Percentiles rank a stretch among this genome's conserved stretches.
Conservation (phyloP, 2,329 filamentous ascomycete species). For the Cryphonectria radicalis region DNA sequence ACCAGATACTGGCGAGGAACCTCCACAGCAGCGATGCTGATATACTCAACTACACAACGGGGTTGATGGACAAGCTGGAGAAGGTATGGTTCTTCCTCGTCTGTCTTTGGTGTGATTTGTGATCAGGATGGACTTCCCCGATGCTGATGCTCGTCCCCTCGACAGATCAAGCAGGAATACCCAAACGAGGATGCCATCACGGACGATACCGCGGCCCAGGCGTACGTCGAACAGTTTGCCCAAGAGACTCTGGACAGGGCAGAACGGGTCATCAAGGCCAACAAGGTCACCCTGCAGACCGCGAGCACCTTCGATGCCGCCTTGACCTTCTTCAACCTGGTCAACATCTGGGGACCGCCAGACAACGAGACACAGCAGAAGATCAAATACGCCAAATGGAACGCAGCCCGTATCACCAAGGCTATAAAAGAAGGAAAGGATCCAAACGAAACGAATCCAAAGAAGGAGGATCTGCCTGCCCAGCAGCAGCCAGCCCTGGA, state of each 20-base stretch:
- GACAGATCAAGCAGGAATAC: constrained; percentile 71
- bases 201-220: constrained; percentile 85
- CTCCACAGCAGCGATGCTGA: constrained; percentile 81
- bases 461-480: constrained; percentile 55
- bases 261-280: constrained; percentile 78
- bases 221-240: constrained; percentile 93
- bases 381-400: constrained; percentile 96
- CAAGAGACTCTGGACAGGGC: constrained; percentile 85
- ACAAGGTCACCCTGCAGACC: constrained; percentile 89
- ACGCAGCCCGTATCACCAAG: constrained; percentile 86
- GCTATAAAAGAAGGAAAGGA: constrained; percentile 90
- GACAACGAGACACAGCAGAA: constrained; percentile 81
- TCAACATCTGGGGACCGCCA: constrained; percentile 78
- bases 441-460: constrained; percentile 88
- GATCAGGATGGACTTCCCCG: background rate
- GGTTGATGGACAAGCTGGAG: constrained; percentile 90
- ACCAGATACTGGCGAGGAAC: constrained; percentile 82
- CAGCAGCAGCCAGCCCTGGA: constrained; percentile 56
- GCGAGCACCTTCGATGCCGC: constrained; percentile 93
- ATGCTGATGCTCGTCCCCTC: constrained; percentile 20
- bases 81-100: constrained; percentile 50
- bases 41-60: constrained; percentile 77
- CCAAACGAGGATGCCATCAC: constrained; percentile 79
- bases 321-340: constrained; percentile 87
- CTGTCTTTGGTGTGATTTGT: background rate